A percentile compares a stretch with the other conserved stretches of the same genome.
These are phyloP conservation scores for Candida sanyiensis DNA, from an alignment of 805 yeast genomes.

Conservation along the genomic window DNA sequence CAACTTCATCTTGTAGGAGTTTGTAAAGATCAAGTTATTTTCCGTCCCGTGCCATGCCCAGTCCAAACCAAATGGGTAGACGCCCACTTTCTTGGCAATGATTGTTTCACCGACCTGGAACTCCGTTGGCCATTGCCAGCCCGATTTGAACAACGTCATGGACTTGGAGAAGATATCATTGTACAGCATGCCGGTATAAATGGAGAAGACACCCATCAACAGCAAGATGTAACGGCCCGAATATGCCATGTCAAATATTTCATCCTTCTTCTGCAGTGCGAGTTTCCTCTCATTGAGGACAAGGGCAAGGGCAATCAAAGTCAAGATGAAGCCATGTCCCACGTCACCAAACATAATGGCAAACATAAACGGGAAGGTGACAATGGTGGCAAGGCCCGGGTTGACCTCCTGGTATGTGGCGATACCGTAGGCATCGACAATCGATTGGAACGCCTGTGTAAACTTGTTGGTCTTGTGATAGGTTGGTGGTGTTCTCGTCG, in stretches of 20 bases:
- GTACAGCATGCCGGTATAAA: slow-evolving; percentile 91
- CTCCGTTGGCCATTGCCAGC: slow-evolving; percentile 87
- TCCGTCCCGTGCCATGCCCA: slow-evolving; percentile 99
- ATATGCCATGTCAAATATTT: slow-evolving; percentile 94
- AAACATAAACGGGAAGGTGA: slow-evolving; percentile 97
- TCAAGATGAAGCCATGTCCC: slow-evolving; percentile 88
- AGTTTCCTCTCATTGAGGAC: slow-evolving; percentile 72
- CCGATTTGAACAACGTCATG: slow-evolving; percentile 77
- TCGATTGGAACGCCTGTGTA: slow-evolving; percentile 86
- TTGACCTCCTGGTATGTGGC: slow-evolving; percentile 92
- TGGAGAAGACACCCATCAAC: slow-evolving; percentile 91
- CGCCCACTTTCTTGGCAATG: slow-evolving; percentile 59
- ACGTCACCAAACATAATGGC: slow-evolving; percentile 99
- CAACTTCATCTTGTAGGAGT: slow-evolving; percentile 95
- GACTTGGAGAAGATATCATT: slow-evolving; percentile 91
- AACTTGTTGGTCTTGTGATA: slow-evolving; percentile 89
- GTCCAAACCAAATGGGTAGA: slow-evolving; percentile 83
- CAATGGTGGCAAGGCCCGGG: slow-evolving; percentile 90
- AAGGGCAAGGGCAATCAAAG: slow-evolving; percentile 63
- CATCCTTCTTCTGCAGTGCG: slow-evolving; percentile 71
- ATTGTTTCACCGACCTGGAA: slow-evolving; percentile 61
- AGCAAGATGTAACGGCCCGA: slow-evolving; percentile 86
- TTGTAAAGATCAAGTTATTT: slow-evolving; percentile 81
- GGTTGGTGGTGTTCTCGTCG: slow-evolving; percentile 90
- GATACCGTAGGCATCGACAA: slow-evolving; percentile 92